These are phyloP conservation scores for Fusarium pseudonygamai DNA, from an alignment of 2,329 filamentous ascomycete species.

Conservation along the genomic window DNA sequence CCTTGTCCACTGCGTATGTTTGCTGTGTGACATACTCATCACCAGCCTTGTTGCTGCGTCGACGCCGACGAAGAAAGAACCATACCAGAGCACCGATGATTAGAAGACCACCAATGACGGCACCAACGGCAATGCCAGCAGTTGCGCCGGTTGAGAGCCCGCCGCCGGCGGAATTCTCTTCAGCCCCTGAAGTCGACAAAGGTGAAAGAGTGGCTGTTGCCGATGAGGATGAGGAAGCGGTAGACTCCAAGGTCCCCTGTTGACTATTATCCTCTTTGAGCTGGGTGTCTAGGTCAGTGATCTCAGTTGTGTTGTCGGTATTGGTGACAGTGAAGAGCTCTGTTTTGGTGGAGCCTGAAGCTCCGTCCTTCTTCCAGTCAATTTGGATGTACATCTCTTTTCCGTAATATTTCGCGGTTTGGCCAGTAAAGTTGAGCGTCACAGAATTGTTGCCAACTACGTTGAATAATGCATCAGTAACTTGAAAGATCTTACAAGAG, in stretches of 20 bases:
- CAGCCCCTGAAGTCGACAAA: not conserved
- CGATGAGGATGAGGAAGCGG: not conserved
- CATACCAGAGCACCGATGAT: conserved; percentile 53
- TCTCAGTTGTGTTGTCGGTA: too few species aligned
- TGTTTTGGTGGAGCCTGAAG: conserved; percentile 1
- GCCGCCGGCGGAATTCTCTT: conserved; percentile 19
- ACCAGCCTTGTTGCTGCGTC: conserved; percentile 38
- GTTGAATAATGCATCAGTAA: not conserved
- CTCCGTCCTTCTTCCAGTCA: conserved; percentile 7
- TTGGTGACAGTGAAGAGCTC: conserved; percentile 24
- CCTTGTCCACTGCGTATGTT: conserved; percentile 59
- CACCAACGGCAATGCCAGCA: conserved; percentile 58
- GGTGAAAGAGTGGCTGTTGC: not conserved
- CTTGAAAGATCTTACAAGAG: not conserved
- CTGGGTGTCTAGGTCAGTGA: not conserved
- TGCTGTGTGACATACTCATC: conserved; percentile 41
- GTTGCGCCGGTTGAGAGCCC: conserved; percentile 55
- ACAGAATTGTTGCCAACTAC: not conserved
- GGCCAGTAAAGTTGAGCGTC: not conserved
- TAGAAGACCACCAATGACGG: conserved; percentile 50
- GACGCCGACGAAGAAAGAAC: conserved; percentile 56
- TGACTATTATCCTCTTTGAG: not conserved
- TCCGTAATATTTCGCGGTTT: not conserved
- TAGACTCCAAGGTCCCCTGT: not conserved
- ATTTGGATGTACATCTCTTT: conserved; percentile 13